These are phyloP conservation scores for Sindora glabra DNA, from an alignment of 306 rosid genomes.

Conservation along the genomic window DNA sequence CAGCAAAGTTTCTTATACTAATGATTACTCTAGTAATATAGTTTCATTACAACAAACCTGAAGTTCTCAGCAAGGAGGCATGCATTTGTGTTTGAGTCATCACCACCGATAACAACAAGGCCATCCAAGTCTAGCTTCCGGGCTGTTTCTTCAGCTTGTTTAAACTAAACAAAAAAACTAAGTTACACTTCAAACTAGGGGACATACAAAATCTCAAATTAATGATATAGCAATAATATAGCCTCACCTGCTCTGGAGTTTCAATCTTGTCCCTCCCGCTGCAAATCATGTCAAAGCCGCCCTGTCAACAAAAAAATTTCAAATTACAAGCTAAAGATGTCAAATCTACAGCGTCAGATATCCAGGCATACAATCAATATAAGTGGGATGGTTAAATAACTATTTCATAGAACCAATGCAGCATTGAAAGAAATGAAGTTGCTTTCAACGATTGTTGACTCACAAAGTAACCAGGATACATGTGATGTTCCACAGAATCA, in stretches of 20 bases:
- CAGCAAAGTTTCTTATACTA: slow-evolving; percentile 4
- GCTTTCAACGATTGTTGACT: not conserved
- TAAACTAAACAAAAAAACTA: slow-evolving; percentile 48
- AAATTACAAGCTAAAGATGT: not conserved
- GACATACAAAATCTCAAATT: no score
- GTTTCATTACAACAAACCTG: slow-evolving; percentile 41
- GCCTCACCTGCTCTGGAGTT: slow-evolving; percentile 93
- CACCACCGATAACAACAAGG: slow-evolving; percentile 96
- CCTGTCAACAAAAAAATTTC: slow-evolving; percentile 41
- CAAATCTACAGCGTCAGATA: not conserved
- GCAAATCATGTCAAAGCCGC: slow-evolving; percentile 97
- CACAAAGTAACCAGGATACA: not conserved
- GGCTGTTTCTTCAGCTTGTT: slow-evolving; percentile 91
- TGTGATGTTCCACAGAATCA: not conserved
- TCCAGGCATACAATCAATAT: not conserved
- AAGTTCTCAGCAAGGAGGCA: slow-evolving; percentile 98
- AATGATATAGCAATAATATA: slow-evolving; percentile 7
- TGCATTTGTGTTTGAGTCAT: slow-evolving; percentile 98
- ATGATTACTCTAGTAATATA: not conserved
- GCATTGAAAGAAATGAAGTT: not conserved
- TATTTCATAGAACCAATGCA: no score
- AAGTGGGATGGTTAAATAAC: no score
- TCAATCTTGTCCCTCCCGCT: slow-evolving; percentile 99
- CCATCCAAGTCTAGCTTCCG: slow-evolving; percentile 92
- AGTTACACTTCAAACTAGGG: slow-evolving; percentile 8